Conservation (phyloP, 1,139 yeast species). For the Sugiyamaella neomexicana region DNA sequence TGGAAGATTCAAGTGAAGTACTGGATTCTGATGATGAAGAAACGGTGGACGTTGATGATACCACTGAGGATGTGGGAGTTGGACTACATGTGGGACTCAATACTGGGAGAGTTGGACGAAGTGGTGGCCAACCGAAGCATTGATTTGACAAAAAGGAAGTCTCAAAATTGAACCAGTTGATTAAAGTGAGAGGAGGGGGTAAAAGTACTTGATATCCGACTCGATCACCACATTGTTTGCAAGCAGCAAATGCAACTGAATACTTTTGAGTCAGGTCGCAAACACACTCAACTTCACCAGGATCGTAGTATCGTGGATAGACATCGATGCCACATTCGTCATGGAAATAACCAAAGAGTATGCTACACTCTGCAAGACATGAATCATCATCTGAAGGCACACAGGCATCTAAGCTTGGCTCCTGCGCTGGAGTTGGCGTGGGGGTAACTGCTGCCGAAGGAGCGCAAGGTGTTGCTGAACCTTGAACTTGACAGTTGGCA, state of each 20-base stretch:
- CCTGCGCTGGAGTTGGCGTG: neutral
- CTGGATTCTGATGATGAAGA: neutral
- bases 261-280: neutral
- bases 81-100: neutral
- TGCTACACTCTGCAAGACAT: neutral
- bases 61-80: neutral
- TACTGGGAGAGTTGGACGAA: neutral
- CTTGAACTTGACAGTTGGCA: neutral
- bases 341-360: slow-evolving; percentile 2
- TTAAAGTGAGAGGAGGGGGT: neutral
- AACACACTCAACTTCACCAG: neutral
- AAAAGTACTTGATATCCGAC: neutral
- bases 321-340: neutral
- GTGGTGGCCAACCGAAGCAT: neutral
- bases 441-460: slow-evolving; percentile 5
- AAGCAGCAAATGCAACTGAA: slow-evolving; percentile 2
- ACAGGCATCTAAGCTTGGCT: neutral
- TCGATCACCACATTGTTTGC: slow-evolving; percentile 6
- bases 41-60: neutral
- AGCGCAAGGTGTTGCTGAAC: slow-evolving; percentile 1
- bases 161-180: slow-evolving; percentile 9
- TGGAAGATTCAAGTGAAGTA: neutral
- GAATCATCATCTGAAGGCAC: slow-evolving; percentile 1
- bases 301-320: neutral
- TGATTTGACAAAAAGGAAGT: slow-evolving; percentile 3